These are phyloP conservation scores for Picea glauca DNA, from an alignment of 75 land plant species.

Conservation along the genomic window DNA sequence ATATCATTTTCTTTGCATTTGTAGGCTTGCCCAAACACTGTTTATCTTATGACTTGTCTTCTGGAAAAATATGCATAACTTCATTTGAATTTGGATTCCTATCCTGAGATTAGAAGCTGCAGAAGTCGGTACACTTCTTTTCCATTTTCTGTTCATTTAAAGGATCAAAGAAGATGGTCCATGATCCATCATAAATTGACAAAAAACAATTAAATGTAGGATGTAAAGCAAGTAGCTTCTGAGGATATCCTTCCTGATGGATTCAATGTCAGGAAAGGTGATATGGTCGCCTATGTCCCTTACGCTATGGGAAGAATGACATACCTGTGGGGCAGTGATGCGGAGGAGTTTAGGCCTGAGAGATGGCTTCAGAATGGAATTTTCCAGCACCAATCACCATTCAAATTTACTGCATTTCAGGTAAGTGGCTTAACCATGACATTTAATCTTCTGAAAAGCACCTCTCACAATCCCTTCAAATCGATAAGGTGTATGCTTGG, in stretches of 20 bases:
- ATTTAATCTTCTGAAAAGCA: not conserved
- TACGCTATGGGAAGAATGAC: slow-evolving; percentile 50
- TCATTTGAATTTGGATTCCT: not conserved
- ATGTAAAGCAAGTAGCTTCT: slow-evolving; percentile 20
- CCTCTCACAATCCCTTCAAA: not conserved
- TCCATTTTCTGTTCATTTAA: not conserved
- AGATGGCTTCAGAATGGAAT: slow-evolving; percentile 40
- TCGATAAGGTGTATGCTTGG: not conserved
- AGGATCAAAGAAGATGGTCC: not conserved
- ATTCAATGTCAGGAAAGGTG: slow-evolving; percentile 24
- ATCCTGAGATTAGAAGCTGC: not conserved
- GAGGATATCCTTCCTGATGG: slow-evolving; percentile 57
- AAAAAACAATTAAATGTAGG: slow-evolving; percentile 26
- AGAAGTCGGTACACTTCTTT: not conserved
- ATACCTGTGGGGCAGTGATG: slow-evolving; percentile 39
- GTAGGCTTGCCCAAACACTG: too few relatives aligned
- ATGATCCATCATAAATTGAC: not conserved
- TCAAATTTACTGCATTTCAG: slow-evolving; percentile 51
- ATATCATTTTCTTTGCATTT: too few relatives aligned
- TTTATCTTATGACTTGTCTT: not conserved
- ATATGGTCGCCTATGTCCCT: slow-evolving; percentile 26
- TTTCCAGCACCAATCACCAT: slow-evolving; percentile 36
- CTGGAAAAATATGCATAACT: not conserved
- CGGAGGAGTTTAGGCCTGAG: slow-evolving; percentile 36
- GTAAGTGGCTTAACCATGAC: slow-evolving; percentile 11